A percentile compares a stretch with the other conserved stretches of the same genome.
Evolutionary conservation across 75 land plant genomes (phyloP).

Genomic region (Chamaecyparis obtusa): DNA sequence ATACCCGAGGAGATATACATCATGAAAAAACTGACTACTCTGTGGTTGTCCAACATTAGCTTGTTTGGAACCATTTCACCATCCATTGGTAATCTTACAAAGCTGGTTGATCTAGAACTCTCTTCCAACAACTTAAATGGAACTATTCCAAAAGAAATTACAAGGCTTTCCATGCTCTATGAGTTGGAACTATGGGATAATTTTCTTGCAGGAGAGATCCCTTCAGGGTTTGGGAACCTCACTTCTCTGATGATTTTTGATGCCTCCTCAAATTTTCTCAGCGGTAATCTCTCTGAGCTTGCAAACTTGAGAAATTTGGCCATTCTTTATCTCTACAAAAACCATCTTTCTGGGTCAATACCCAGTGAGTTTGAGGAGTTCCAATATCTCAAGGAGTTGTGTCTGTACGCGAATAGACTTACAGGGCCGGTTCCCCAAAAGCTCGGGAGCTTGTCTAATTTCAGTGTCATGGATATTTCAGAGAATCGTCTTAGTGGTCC

Average conservation of each 20-base stretch:
- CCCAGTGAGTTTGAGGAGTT: conserved; percentile 69
- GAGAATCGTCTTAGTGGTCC: conserved; percentile 40
- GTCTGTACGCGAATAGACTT: conserved; percentile 25
- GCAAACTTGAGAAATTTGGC: conserved; percentile 39
- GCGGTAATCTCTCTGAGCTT: conserved; percentile 54
- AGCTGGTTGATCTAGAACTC: conserved; percentile 33
- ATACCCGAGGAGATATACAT: conserved; percentile 35
- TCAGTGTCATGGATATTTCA: conserved; percentile 31
- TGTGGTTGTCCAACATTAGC: conserved; percentile 35
- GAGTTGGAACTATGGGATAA: conserved; percentile 58
- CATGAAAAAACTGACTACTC: conserved; percentile 25
- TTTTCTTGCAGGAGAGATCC: conserved; percentile 53
- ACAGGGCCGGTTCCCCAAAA: conserved; percentile 19
- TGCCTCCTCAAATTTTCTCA: conserved; percentile 48
- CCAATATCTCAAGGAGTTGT: conserved; percentile 24
- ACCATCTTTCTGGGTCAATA: conserved; percentile 44
- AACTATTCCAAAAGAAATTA: conserved; percentile 49
- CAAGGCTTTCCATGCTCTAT: conserved; percentile 45
- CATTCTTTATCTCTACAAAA: conserved; percentile 57
- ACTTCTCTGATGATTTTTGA: conserved; percentile 39
- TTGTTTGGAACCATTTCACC: conserved; percentile 48
- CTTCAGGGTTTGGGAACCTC: conserved; percentile 55
- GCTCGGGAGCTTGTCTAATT: conserved; percentile 22
- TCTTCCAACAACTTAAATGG: conserved; percentile 51
- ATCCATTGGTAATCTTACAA: conserved; percentile 38